phyloP scores from a whole-genome alignment of 2,329 filamentous ascomycete genomes.

The Hysterium pulicare region DNA sequence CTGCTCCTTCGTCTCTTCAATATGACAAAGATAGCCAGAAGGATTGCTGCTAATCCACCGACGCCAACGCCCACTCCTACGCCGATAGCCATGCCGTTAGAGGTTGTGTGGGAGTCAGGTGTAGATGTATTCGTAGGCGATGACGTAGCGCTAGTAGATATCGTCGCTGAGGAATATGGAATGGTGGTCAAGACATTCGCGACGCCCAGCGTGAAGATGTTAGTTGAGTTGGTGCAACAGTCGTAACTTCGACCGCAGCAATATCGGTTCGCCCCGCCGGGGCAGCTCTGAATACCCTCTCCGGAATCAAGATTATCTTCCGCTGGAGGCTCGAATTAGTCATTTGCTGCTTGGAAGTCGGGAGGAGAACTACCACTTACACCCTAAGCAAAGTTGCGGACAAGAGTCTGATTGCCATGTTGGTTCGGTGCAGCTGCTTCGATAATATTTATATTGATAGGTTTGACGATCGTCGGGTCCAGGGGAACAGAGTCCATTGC shows the following conservation, averaged over 20 bases:
- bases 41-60: conserved; percentile 11
- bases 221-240: conserved; percentile 15
- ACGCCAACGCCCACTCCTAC: conserved; percentile 18
- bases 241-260: conserved; percentile 16
- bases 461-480: conserved; percentile 11
- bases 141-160: conserved; percentile 6
- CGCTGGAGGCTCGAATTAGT: conserved; percentile 6
- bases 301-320: conserved; percentile 12
- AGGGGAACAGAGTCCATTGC: conserved; percentile 18
- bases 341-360: background rate
- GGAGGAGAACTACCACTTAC: conserved; percentile 10
- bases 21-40: conserved; percentile 9
- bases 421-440: conserved; percentile 19
- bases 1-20: conserved; percentile 6
- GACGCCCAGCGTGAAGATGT: conserved; percentile 14
- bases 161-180: conserved; percentile 4
- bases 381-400: conserved; percentile 14
- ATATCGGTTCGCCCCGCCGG: conserved; percentile 13
- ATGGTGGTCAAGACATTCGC: conserved; percentile 17
- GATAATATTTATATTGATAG: conserved; percentile 18
- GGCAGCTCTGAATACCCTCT: conserved; percentile 15
- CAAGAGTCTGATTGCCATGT: conserved; percentile 19
- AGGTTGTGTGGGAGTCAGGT: background rate
- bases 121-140: conserved; percentile 4
- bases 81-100: conserved; percentile 13